phyloP scores from a whole-genome alignment of 192 early-diverging fungal genomes.

The Geranomyces variabilis region DNA sequence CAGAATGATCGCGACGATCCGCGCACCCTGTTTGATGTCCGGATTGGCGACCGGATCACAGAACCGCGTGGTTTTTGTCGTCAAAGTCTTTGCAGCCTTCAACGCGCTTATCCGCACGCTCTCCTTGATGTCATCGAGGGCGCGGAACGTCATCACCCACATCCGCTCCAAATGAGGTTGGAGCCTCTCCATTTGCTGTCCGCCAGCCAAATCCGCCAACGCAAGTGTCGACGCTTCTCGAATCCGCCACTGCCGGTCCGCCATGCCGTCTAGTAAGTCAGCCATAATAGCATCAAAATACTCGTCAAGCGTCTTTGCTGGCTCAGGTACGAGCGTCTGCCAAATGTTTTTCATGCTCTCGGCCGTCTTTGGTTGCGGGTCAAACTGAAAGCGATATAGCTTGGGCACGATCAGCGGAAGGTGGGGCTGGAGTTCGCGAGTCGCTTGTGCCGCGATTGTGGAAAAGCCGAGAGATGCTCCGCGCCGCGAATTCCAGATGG shows the following conservation, averaged over 20 bases:
- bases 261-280: slow-evolving; percentile 76
- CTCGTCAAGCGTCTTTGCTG: slow-evolving; percentile 69
- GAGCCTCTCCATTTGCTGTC: slow-evolving; percentile 68
- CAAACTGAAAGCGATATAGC: slow-evolving; percentile 88
- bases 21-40: slow-evolving; percentile 57
- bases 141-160: slow-evolving; percentile 90
- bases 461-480: slow-evolving; percentile 89
- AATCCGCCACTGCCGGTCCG: slow-evolving; percentile 81
- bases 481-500: slow-evolving; percentile 86
- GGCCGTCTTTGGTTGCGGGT: slow-evolving; percentile 86
- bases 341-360: slow-evolving; percentile 91
- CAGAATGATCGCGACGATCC: slow-evolving; percentile 80
- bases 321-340: slow-evolving; percentile 64
- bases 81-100: slow-evolving; percentile 76
- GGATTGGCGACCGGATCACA: slow-evolving; percentile 74
- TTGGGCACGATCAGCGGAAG: slow-evolving; percentile 76
- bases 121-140: slow-evolving; percentile 93
- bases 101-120: slow-evolving; percentile 84
- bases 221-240: slow-evolving; percentile 82
- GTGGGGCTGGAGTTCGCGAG: slow-evolving; percentile 79
- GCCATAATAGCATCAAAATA: slow-evolving; percentile 81
- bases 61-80: slow-evolving; percentile 80
- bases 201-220: slow-evolving; percentile 73
- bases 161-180: slow-evolving; percentile 76
- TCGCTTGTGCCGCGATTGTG: slow-evolving; percentile 73